A percentile compares a stretch with the other conserved stretches of the same genome.
Evolutionary conservation across 108 stramenopile genomes (phyloP).

Genomic region (Nitzschia sp.): DNA sequence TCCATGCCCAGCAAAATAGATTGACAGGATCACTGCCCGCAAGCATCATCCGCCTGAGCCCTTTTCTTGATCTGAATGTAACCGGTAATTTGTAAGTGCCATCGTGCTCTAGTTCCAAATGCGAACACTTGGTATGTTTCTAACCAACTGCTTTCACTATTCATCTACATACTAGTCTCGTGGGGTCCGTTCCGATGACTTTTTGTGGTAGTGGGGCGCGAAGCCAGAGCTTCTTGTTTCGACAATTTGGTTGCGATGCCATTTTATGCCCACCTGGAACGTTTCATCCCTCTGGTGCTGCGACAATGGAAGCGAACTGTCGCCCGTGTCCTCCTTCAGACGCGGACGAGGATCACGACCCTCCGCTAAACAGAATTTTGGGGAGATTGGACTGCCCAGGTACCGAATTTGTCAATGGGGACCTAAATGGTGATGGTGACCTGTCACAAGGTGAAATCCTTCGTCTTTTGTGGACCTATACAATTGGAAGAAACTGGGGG

Average conservation of each 20-base stretch:
- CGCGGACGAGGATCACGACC: conserved; percentile 21
- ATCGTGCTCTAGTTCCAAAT: too few relatives aligned
- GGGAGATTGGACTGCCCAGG: conserved; percentile 45
- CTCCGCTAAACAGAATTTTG: conserved; percentile 21
- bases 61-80: conserved; percentile 36
- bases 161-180: conserved; percentile 9
- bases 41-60: conserved; percentile 29
- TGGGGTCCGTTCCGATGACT: conserved; percentile 47
- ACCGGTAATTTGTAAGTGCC: conserved; percentile 48
- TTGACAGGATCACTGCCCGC: conserved; percentile 36
- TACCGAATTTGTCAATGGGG: conserved; percentile 42
- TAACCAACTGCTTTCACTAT: conserved; percentile 3
- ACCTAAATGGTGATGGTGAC: conserved; percentile 58
- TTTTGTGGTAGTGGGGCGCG: conserved; percentile 42
- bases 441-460: conserved; percentile 57
- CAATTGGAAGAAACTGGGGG: conserved; percentile 56
- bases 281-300: conserved; percentile 60
- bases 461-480: conserved; percentile 44
- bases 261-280: conserved; percentile 65
- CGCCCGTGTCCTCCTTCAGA: conserved; percentile 33
- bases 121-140: background rate
- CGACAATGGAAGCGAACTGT: conserved; percentile 37
- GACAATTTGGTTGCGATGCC: conserved; percentile 63
- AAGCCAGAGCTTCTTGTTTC: conserved; percentile 33
- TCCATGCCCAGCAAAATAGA: conserved; percentile 26